These are phyloP conservation scores for Saccharomycopsis olivae DNA, from an alignment of 805 yeast genomes.

Conservation along the genomic window DNA sequence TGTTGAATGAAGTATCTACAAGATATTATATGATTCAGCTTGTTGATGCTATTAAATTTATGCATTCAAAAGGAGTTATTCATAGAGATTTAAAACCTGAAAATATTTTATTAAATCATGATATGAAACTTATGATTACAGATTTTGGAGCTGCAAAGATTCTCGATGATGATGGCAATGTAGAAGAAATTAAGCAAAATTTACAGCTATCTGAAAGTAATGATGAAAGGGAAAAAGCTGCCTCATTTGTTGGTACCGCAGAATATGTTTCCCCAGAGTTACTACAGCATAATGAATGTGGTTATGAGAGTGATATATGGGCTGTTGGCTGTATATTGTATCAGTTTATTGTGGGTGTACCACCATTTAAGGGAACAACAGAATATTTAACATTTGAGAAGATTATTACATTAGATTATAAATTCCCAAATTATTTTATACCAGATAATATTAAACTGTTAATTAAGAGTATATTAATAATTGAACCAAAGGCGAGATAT, in stretches of 20 bases:
- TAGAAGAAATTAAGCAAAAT: slow-evolving; percentile 27
- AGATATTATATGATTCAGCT: slow-evolving; percentile 78
- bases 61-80: slow-evolving; percentile 81
- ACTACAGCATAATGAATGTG: slow-evolving; percentile 65
- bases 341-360: slow-evolving; percentile 73
- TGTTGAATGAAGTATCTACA: slow-evolving; percentile 63
- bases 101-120: slow-evolving; percentile 73
- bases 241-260: slow-evolving; percentile 95
- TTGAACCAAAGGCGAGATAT: slow-evolving; percentile 63
- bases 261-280: slow-evolving; percentile 94
- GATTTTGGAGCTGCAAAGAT: slow-evolving; percentile 98
- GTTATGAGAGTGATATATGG: slow-evolving; percentile 85
- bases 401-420: slow-evolving; percentile 67
- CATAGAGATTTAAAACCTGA: slow-evolving; percentile 96
- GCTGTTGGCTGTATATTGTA: slow-evolving; percentile 84
- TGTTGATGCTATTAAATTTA: slow-evolving; percentile 82
- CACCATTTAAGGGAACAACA: slow-evolving; percentile 82
- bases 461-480: slow-evolving; percentile 51
- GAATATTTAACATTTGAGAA: slow-evolving; percentile 84
- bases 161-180: slow-evolving; percentile 29
- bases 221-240: slow-evolving; percentile 26
- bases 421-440: slow-evolving; percentile 55
- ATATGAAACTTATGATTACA: slow-evolving; percentile 82
- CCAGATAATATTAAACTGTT: slow-evolving; percentile 57
- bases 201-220: slow-evolving; percentile 8